phyloP scores from a whole-genome alignment of 1,284 basidiomycete genomes.

The Ustilago shanxiensis region DNA sequence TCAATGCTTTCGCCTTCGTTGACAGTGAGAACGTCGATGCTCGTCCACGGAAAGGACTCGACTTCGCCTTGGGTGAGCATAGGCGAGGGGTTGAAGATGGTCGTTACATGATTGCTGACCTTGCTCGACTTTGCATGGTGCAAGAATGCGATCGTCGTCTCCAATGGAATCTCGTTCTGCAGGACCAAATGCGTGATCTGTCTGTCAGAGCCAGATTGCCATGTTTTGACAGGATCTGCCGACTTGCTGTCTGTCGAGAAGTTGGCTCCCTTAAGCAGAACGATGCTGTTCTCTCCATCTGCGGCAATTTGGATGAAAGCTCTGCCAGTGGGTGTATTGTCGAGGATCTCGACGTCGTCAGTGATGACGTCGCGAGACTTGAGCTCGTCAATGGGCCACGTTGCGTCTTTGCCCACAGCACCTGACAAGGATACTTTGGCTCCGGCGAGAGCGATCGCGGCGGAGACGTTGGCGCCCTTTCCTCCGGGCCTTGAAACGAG shows the following conservation, averaged over 20 bases:
- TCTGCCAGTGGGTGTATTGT: conserved; percentile 59
- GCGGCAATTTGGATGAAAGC: conserved; percentile 68
- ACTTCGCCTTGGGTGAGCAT: conserved; percentile 72
- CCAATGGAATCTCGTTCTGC: conserved; percentile 75
- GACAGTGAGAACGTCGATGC: conserved; percentile 73
- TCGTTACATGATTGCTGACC: conserved; percentile 25
- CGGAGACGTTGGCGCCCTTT: conserved; percentile 68
- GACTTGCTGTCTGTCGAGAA: conserved; percentile 39
- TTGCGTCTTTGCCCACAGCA: conserved; percentile 64
- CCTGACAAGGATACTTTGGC: conserved; percentile 53
- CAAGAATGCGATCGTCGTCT: conserved; percentile 72
- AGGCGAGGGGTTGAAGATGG: conserved; percentile 75
- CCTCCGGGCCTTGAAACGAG: conserved; percentile 63
- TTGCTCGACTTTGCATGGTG: conserved; percentile 28
- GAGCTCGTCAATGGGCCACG: conserved; percentile 65
- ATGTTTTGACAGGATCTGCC: conserved; percentile 39
- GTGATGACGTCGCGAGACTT: conserved; percentile 52
- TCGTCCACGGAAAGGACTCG: conserved; percentile 72
- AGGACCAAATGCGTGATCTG: conserved; percentile 73
- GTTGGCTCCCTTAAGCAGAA: conserved; percentile 67
- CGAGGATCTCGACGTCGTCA: conserved; percentile 43
- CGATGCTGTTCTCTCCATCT: conserved; percentile 69
- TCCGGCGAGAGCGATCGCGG: conserved; percentile 63
- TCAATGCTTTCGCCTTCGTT: conserved; percentile 73
- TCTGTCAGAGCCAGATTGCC: conserved; percentile 9